Conservation (phyloP, 2,329 filamentous ascomycete species). For the Pseudogymnoascus sp. region DNA sequence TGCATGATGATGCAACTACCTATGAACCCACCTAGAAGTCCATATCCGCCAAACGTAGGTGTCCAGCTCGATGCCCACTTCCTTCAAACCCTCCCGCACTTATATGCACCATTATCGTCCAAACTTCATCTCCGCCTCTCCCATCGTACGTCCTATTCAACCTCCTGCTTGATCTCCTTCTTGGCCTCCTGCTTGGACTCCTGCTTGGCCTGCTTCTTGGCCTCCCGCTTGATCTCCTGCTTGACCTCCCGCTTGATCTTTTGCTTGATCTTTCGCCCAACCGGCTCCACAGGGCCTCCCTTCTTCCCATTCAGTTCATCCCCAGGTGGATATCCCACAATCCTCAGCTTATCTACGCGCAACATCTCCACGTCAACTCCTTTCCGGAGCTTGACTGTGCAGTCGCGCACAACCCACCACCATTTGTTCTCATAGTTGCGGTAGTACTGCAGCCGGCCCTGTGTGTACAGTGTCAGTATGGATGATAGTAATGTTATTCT, state of each 20-base stretch:
- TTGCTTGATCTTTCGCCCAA: neutral
- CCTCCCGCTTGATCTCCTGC: neutral
- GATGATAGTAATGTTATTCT: neutral
- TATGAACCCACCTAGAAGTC: neutral
- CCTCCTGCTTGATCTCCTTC: neutral
- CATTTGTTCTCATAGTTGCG: neutral
- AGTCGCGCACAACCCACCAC: neutral
- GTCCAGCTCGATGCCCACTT: neutral
- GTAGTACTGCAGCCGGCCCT: neutral
- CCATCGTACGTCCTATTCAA: neutral
- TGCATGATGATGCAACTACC: neutral
- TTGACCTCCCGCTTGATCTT: neutral
- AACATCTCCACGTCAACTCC: neutral
- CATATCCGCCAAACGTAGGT: neutral
- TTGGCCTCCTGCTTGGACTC: neutral
- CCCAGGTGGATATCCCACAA: neutral
- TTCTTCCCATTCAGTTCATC: neutral
- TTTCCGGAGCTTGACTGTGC: neutral
- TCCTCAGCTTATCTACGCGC: neutral
- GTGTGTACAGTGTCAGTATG: neutral
- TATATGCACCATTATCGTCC: neutral
- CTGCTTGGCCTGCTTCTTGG: neutral
- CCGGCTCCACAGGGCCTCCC: neutral
- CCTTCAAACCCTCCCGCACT: neutral
- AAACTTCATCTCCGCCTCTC: neutral